These are phyloP conservation scores for Thalassiosira mediterranea DNA, from an alignment of 352 stramenopile species.

Conservation along the genomic window DNA sequence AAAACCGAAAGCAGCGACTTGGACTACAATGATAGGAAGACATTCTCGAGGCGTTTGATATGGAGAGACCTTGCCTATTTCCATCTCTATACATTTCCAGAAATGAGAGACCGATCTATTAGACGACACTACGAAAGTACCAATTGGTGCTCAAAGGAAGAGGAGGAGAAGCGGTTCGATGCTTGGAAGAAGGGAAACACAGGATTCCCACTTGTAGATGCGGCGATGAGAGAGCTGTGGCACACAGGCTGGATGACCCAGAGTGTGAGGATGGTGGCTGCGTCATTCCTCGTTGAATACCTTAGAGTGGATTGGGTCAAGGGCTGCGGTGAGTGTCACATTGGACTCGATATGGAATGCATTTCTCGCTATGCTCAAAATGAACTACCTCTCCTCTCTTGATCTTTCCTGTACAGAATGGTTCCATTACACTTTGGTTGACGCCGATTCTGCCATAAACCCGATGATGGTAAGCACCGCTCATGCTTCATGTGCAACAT, in stretches of 20 bases:
- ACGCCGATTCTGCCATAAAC: constrained; percentile 67
- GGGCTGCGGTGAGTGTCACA: too few relatives aligned
- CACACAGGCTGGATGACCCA: constrained; percentile 65
- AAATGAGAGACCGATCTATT: constrained; percentile 46
- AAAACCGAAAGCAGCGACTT: constrained; percentile 38
- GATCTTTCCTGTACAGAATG: too few relatives aligned
- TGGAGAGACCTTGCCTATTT: constrained; percentile 64
- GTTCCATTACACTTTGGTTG: constrained; percentile 64
- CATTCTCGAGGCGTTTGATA: constrained; percentile 46
- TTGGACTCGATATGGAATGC: too few relatives aligned
- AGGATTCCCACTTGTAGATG: constrained; percentile 63
- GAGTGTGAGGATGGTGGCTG: constrained; percentile 52
- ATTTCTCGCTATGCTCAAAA: too few relatives aligned
- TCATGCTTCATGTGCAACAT: too few relatives aligned
- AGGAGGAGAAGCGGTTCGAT: constrained; percentile 49
- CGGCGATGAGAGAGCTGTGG: constrained; percentile 62
- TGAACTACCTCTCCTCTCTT: too few relatives aligned
- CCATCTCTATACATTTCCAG: constrained; percentile 43
- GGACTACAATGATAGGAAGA: constrained; percentile 47
- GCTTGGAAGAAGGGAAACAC: constrained; percentile 58
- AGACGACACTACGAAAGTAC: constrained; percentile 52
- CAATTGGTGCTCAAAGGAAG: constrained; percentile 43
- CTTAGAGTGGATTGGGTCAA: constrained; percentile 56
- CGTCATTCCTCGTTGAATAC: constrained; percentile 60
- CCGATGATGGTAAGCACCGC: too few relatives aligned